Conservation (phyloP, 164 flowering plant species). For the Paratinospora sagittata region DNA sequence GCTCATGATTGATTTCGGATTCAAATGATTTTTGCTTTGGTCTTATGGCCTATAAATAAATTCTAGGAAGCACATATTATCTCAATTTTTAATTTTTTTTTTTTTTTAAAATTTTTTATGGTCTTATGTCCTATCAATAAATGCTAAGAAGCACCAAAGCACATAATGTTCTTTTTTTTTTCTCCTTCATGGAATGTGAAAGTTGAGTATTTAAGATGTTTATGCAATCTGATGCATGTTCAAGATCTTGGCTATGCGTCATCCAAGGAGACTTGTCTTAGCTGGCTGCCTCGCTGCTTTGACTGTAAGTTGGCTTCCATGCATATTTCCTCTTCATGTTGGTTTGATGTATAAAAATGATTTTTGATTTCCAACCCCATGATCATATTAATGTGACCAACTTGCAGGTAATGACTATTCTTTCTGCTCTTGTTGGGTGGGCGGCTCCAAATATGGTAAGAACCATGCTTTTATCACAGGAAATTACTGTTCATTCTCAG, state of each 20-base stretch:
- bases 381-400: conserved; percentile 7
- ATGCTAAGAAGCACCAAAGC: background rate
- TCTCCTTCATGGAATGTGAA: background rate
- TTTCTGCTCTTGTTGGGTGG: conserved; percentile 89
- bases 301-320: conserved; percentile 50
- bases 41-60: background rate
- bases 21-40: too few relatives aligned
- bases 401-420: conserved; percentile 84
- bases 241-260: conserved; percentile 97
- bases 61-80: background rate
- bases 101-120: too few relatives aligned
- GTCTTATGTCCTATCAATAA: too few relatives aligned
- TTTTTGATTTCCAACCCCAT: conserved; percentile 1
- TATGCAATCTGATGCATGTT: conserved; percentile 22
- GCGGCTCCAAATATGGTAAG: conserved; percentile 95
- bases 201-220: background rate
- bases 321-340: background rate
- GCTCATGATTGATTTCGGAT: too few relatives aligned
- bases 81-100: too few relatives aligned
- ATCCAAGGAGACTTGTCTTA: conserved; percentile 87
- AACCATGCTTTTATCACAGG: background rate
- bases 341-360: conserved; percentile 5
- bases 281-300: conserved; percentile 82
- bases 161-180: background rate
- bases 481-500: background rate